Percentiles rank a stretch among this genome's conserved stretches.
Evolutionary conservation across 2,329 filamentous ascomycete species (phyloP).

Genomic region (Diaporthe sp.): DNA sequence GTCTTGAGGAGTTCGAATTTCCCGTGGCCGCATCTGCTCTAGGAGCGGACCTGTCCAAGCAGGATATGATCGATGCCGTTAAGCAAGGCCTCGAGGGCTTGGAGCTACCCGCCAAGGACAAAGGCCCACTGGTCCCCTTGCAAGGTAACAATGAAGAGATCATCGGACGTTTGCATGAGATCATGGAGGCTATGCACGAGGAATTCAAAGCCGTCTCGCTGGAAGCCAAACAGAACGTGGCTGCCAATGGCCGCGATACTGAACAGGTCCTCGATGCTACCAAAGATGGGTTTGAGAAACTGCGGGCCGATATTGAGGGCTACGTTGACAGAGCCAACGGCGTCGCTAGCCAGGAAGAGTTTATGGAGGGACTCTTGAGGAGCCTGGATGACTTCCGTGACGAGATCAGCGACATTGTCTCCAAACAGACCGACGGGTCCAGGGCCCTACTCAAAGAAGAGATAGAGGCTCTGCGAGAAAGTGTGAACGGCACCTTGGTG

Average conservation of each 20-base stretch:
- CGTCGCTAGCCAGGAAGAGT: slow-evolving; percentile 80
- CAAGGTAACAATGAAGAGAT: slow-evolving; percentile 63
- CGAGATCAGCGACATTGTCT: slow-evolving; percentile 75
- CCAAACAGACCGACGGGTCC: slow-evolving; percentile 62
- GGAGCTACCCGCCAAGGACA: slow-evolving; percentile 44
- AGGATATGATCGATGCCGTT: slow-evolving; percentile 76
- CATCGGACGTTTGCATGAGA: slow-evolving; percentile 72
- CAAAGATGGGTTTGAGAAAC: slow-evolving; percentile 86
- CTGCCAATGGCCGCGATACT: slow-evolving; percentile 83
- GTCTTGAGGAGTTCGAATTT: slow-evolving; percentile 87
- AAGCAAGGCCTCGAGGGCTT: slow-evolving; percentile 58
- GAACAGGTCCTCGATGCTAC: slow-evolving; percentile 91
- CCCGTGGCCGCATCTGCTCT: slow-evolving; percentile 71
- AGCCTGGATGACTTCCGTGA: slow-evolving; percentile 77
- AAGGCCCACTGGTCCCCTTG: slow-evolving; percentile 44
- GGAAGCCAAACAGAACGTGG: slow-evolving; percentile 82
- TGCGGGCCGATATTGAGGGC: slow-evolving; percentile 83
- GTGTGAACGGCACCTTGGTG: slow-evolving; percentile 79
- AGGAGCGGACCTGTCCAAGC: slow-evolving; percentile 68
- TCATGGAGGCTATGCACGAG: slow-evolving; percentile 71
- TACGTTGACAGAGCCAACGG: slow-evolving; percentile 83
- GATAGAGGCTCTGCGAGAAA: slow-evolving; percentile 84
- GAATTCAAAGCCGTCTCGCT: slow-evolving; percentile 74
- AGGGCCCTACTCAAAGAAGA: slow-evolving; percentile 84
- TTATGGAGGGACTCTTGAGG: slow-evolving; percentile 76